Base-by-base conservation (phyloP, 2,329 filamentous ascomycete species). In the Penicillium nordicum region DNA sequence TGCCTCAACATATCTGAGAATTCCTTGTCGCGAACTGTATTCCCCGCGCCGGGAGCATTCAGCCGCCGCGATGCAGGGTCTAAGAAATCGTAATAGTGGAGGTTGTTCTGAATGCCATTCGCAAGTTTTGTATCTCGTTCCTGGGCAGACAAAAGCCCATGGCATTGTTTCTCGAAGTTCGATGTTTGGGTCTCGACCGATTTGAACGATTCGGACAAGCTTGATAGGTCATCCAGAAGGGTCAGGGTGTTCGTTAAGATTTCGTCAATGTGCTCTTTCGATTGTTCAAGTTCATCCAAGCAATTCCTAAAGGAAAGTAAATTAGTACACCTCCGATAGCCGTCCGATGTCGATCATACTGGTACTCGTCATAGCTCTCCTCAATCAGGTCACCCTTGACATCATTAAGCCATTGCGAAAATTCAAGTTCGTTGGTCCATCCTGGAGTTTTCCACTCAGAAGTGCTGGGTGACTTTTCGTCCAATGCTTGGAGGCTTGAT, bases 51-150 rank as follows among this genome's bases (percentile, higher is more conserved):
- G 0, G 94, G 92, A 0, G 92, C 92, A 78, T 97, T 97, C 56
- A 99, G 84, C 14, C 92, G 84, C 53, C 92, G 84, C 0, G 92
- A 96, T 58, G 93, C 92, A 45, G 88, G 92, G 62, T 99, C 94
- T 6, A 99, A 82, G 69, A 96, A 97, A 21, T 89, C 85, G 73
- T 99, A 99, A 74, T 96, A 97, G 69, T 92, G 87, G n/a, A 97
- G 79, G 65, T 97, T 95, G 25, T 90, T 89, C 27, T 90, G 88
- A 55, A 99, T 88, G 57, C 92, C 88, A 63, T 95, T 85, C 3
- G 92, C 91, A 41, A 99, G 82, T 62, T 82, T 83, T 59, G 90
- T 86, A 40, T 97, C 81, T 25, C 89, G 85, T 65, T 83, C 85
- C 75, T 97, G 92, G 66, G 96, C 92, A 1, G 84, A 80, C 30